These are phyloP conservation scores for Wickerhamiella kurtzmanii DNA, from an alignment of 805 yeast genomes.

Conservation along the genomic window DNA sequence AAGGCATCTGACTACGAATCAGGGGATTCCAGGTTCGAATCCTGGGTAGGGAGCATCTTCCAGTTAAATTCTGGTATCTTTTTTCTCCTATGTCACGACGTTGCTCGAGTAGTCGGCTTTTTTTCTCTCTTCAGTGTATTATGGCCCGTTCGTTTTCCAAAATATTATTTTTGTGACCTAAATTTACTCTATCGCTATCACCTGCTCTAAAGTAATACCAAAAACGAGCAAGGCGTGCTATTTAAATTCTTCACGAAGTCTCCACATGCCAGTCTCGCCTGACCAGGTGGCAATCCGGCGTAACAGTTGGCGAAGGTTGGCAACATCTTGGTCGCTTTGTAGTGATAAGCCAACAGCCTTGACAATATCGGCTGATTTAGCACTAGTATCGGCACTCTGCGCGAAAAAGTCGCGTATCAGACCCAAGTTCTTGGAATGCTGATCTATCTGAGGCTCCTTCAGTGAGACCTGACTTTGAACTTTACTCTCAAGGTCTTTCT, in stretches of 20 bases:
- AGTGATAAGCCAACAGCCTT: conserved; percentile 29
- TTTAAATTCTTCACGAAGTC: conserved; percentile 41
- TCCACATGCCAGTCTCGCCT: conserved; percentile 49
- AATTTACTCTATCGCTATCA: no score
- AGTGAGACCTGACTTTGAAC: conserved; percentile 4
- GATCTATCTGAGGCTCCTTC: conserved; percentile 5
- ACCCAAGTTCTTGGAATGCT: conserved; percentile 22
- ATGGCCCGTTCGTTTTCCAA: background rate
- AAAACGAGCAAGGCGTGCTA: background rate
- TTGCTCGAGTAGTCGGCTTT: background rate
- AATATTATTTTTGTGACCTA: background rate
- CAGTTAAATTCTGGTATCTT: background rate
- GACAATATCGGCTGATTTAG: conserved; percentile 39
- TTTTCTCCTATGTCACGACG: no score
- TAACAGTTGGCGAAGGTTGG: conserved; percentile 53
- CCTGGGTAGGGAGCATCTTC: conserved; percentile 2
- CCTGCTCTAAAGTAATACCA: background rate
- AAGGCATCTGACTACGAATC: conserved; percentile 4
- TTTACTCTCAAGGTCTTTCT: conserved; percentile 27
- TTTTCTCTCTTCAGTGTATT: background rate
- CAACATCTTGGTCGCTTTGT: conserved; percentile 39
- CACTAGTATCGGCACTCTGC: conserved; percentile 28
- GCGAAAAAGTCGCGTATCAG: conserved; percentile 31
- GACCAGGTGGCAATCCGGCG: conserved; percentile 54
- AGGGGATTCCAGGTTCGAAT: conserved; percentile 4